Base-by-base conservation (phyloP, 2,329 filamentous ascomycete species). In the Alternaria viburni region DNA sequence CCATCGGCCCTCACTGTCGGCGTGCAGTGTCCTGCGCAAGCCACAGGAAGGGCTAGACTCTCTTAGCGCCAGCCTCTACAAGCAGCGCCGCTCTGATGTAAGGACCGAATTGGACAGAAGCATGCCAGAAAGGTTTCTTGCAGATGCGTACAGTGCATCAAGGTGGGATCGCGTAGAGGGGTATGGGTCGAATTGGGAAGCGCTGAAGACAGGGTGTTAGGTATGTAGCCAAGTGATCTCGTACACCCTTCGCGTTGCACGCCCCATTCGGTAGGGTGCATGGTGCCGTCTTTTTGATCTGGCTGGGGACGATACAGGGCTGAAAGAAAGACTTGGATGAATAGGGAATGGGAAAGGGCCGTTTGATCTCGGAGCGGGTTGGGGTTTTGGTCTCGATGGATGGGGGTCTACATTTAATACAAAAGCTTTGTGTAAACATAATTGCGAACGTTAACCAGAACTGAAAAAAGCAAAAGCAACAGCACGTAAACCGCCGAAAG, bases 31-130 rank as follows among this genome's bases (percentile, higher is more conserved):
- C 56, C 59, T 52, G 68, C 73, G 74, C 73, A 73, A 74, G 73
- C 74, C 74, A 76, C 72, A 50, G 60, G 44, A 61, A 49, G 69
- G 71, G 72, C 72, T 74, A 69, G 74, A 72, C 58, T 61, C n/a
- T 44, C 50, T 56, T 64, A 69, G 64, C 64, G 59, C 43, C 32
- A 52, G 45, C 32, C 41, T 21, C 4, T 54, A 43, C 41, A 43
- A 58, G 47, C 49, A 52, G 49, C 49, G 21, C 19, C 49, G 28
- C 28, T 23, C 32, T 51, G 17, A 21, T 23, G 28, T 32, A 51
- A 36, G 28, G 49, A 51, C 28, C 21, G 28, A 23, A 32, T 32
- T 51, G 49, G 49, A 36, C 17, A 12, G 49, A 36, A 52, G 49
- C 23, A 17, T 19, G 32, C 52, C 52, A 23, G 11, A 26, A 54